Percentiles rank a stretch among this genome's conserved stretches.
Conservation (phyloP, 345 rosid species). For the Melaleuca alternifolia region DNA sequence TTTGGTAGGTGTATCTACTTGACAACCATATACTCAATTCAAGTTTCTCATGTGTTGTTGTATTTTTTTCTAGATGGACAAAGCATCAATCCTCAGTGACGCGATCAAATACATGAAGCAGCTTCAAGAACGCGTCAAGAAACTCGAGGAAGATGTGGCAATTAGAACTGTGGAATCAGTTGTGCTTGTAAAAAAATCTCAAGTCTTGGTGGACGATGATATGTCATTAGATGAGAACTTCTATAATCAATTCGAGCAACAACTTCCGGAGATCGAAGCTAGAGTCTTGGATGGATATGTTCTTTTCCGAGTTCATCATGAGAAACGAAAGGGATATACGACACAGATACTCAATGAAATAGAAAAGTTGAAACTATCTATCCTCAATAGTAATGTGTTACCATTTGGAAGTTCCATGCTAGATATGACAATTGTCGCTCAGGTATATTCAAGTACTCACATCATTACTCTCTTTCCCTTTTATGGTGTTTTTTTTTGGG, state of each 20-base stretch:
- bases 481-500: not conserved
- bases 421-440: conserved; percentile 54
- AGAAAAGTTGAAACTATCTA: conserved; percentile 35
- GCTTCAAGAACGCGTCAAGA: conserved; percentile 53
- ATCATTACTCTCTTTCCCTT: not conserved
- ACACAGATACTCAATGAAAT: conserved; percentile 30
- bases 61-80: conserved; percentile 40
- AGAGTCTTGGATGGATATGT: conserved; percentile 45
- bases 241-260: conserved; percentile 5
- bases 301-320: conserved; percentile 55
- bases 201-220: conserved; percentile 25
- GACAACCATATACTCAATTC: not conserved
- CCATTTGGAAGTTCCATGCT: conserved; percentile 56
- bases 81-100: conserved; percentile 57
- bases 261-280: conserved; percentile 59
- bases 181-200: conserved; percentile 39
- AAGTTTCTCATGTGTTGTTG: not conserved
- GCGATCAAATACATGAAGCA: conserved; percentile 51
- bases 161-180: conserved; percentile 39
- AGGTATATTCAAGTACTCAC: conserved; percentile 24
- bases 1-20: not conserved
- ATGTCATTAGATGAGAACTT: conserved; percentile 22
- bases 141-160: conserved; percentile 43
- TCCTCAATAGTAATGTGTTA: conserved; percentile 28
- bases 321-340: conserved; percentile 33